A percentile compares a stretch with the other conserved stretches of the same genome.
phyloP scores from a whole-genome alignment of 192 early-diverging fungal species.

The Cetraspora pellucida region DNA sequence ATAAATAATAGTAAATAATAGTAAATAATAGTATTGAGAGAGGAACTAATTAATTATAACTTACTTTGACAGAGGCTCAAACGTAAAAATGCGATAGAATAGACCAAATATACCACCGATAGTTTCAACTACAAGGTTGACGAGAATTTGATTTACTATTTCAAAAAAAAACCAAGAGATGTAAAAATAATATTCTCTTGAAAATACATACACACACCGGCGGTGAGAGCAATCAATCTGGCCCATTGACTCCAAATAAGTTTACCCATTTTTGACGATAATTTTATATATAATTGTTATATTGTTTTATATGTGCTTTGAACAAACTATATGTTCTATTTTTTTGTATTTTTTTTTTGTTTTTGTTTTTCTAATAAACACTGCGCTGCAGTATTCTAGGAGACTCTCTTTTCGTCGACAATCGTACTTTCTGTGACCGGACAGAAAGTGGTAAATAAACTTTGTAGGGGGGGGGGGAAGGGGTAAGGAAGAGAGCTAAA shows the following conservation, averaged over 20 bases:
- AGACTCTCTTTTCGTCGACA: too few relatives aligned
- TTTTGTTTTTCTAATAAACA: too few relatives aligned
- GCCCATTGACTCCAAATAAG: conserved; percentile 32
- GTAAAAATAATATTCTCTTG: not conserved
- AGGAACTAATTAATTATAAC: not conserved
- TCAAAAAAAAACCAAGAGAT: not conserved
- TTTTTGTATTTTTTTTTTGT: too few relatives aligned
- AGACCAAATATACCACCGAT: conserved; percentile 28
- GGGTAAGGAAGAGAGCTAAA: too few relatives aligned
- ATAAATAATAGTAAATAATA: not conserved
- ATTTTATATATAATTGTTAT: not conserved
- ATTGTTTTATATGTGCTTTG: too few relatives aligned
- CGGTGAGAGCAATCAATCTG: conserved; percentile 17
- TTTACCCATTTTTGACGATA: conserved; percentile 27
- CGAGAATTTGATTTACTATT: not conserved
- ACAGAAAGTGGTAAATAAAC: too few relatives aligned
- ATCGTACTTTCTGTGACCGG: too few relatives aligned
- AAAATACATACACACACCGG: conserved; percentile 31
- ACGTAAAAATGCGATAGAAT: conserved; percentile 22
- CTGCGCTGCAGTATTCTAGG: too few relatives aligned
- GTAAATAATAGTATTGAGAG: not conserved
- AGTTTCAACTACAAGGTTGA: conserved; percentile 3
- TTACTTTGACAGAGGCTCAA: not conserved
- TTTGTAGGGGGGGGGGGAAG: too few relatives aligned
- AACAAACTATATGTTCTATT: too few relatives aligned